Evolutionary conservation across 768 basidiomycete genomes (phyloP), one percentile per base, ranked within the genome.

Genomic region (Russula earlei): DNA sequence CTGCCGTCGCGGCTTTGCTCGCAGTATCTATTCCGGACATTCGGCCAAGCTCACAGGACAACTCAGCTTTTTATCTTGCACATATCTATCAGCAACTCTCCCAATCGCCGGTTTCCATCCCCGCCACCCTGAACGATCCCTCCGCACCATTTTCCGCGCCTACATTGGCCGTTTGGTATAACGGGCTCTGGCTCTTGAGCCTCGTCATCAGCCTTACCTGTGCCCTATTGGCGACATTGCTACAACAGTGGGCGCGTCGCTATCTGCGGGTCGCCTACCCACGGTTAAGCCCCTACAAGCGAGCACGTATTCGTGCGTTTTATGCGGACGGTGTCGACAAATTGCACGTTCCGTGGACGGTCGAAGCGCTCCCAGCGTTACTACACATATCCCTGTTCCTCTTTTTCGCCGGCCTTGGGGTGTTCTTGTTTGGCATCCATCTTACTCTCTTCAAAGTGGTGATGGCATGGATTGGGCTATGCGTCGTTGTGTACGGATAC

Each of bases 341-440:
- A 38, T 75, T 74, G 60, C 65, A 66, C 7, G 70, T 79, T 65
- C 64, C 70, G 5, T 64, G 68, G 11, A 62, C 79, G 2, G 74
- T 78, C 3, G 70, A 74, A 41, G 60, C 67, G 11, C 72, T 80
- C 19, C 78, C 78, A 0, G 65, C 74, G 17, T 68, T 80, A 8
- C 70, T 81, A 17, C 78, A 80, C 56, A 64, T 74, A 5, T 75
- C 77, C 1, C 67, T 79, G n/a, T 70, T 78, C 24, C 68, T 79
- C 5, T 80, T 80, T 65, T 73, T 82, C 62, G 70, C 74, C 24
- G 74, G 77, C 40, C 68, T 81, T 27, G 62, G 77, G 36, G 69
- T 71, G 8, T 77, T 80, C 63, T 66, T 79, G 25, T 65, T 65
- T 52, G 65, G 70, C 9, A 62, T 65, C 45, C 59, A 64, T 41